Base-by-base conservation (phyloP, 805 yeast genomes). In the Yamadazyma philogaea region DNA sequence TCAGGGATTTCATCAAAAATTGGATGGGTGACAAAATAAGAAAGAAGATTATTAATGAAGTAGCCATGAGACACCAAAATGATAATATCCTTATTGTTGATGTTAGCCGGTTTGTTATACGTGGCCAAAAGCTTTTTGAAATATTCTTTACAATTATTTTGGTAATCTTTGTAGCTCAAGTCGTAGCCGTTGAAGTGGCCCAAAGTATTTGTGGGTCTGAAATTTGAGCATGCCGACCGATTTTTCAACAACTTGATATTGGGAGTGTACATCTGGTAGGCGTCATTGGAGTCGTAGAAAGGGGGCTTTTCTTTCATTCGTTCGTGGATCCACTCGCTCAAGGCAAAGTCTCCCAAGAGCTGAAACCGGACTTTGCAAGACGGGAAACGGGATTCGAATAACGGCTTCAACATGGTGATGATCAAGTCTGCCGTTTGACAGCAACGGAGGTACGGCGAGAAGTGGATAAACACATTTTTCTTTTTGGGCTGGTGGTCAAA, bases 271-370 rank as follows among this genome's bases (percentile, higher is more conserved):
- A 70, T 66, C 43, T 67, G 64, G 51, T 70, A 70, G 3, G 74
- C 75, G 50, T 70, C 74, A 40, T 66, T 65, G 40, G 71, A 63
- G 53, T 70, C 75, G 30, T 51, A 45, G 45, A 65, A 67, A 4
- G 74, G 74, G 8, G 74, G 73, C 47, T 68, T 63, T 38, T 66
- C 58, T 40, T 50, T 55, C 74, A 69, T 68, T 28, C 61, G 59
- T 37, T 70, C 74, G 45, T 70, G 75, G 48, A 70, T 57, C 75
- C 75, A 70, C 47, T 70, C 75, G 34, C 68, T 60, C 14, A 70
- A 51, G 10, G 74, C 75, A 60, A 70, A 70, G 48, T 70, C 75
- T 8, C 74, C 68, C 39, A 68, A 51, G 21, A 70, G 55, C 45
- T 64, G 74, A 52, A 62, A 67, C 43, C 66, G 45, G 20, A 65